Base-by-base conservation (phyloP, 208 protist genomes). In the Acanthamoeba castellanii region DNA sequence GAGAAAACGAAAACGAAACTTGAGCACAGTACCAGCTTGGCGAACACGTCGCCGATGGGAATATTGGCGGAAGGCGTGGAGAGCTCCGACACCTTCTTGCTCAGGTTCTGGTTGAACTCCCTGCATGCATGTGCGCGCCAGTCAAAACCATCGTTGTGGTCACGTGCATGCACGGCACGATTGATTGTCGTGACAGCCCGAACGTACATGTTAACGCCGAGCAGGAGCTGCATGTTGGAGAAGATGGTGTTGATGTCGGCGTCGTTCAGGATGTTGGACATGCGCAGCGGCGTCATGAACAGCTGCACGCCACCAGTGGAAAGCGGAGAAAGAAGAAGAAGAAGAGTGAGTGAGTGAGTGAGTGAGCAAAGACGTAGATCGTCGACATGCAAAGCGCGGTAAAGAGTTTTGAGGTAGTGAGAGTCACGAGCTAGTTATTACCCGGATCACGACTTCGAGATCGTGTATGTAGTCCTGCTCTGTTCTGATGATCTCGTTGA, bases 401-500 rank as follows among this genome's bases (percentile, higher is more conserved):
- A 27, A 13, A 45, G 37, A n/a, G n/a, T 7, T 18, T 27, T 32
- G 11, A 30, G 61, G 22, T 27, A 70, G n/a, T 6, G 61, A 70
- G 5, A 70, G 4, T 27, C 5, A 16, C 16, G 61, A 22, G 30
- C 9, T 4, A n/a, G 72, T 6, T 7, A 7, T 13, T 55, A 90
- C 84, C 8, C n/a, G 25, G 57, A 90, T 90, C 13, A 90, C 52
- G 45, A 90, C 25, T 66, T 90, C 13, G 55, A 90, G 47, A 52
- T 90, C 84, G 30, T 68, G 45, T 20, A 90, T 68, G 84, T 90
- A 90, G 84, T 90, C 84, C 57, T 47, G 84, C 55, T 90, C 84
- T 3, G 84, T 90, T 27, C 57, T 27, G 55, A 90, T 68, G 84
- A 90, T 90, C 55, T 90, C 84, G 84, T 90, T 90, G 84, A 90